These are phyloP conservation scores for Coprinellus micaceus DNA, from an alignment of 768 basidiomycete genomes.

Conservation along the genomic window DNA sequence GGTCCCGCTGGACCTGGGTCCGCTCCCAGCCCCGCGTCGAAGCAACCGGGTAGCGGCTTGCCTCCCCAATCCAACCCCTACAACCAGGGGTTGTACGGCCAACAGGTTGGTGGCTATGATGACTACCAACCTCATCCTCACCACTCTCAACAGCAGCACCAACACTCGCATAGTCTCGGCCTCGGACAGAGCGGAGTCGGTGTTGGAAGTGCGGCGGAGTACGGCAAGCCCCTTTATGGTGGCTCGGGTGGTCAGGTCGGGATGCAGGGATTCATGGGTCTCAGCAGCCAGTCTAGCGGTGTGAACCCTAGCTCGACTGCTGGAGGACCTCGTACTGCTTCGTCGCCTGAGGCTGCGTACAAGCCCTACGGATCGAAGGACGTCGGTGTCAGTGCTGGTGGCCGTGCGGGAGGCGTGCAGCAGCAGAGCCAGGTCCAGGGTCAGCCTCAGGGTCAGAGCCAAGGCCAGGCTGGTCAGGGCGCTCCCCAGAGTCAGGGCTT, in stretches of 20 bases:
- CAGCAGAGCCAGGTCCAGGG: conserved; percentile 50
- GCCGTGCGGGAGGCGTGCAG: conserved; percentile 38
- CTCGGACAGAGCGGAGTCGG: conserved; percentile 38
- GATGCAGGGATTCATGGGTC: conserved; percentile 71
- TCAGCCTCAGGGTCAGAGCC: conserved; percentile 50
- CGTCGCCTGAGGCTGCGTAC: conserved; percentile 70
- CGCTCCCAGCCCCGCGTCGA: conserved; percentile 61
- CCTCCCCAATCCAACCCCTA: conserved; percentile 56
- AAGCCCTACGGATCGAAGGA: conserved; percentile 67
- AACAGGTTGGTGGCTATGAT: conserved; percentile 45
- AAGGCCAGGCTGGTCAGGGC: conserved; percentile 43
- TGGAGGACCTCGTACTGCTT: conserved; percentile 47
- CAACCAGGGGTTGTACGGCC: conserved; percentile 60
- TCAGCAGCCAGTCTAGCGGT: conserved; percentile 44
- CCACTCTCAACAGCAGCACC: conserved; percentile 54
- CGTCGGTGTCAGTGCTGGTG: conserved; percentile 49
- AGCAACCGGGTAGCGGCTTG: conserved; percentile 54
- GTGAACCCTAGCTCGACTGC: conserved; percentile 34
- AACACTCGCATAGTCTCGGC: conserved; percentile 47
- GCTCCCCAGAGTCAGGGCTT: conserved; percentile 50
- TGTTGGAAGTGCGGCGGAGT: conserved; percentile 35
- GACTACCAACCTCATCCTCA: conserved; percentile 52
- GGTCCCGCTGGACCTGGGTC: conserved; percentile 66
- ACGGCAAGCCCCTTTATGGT: conserved; percentile 46
- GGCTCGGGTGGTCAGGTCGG: conserved; percentile 39